Evolutionary conservation across 805 yeast species (phyloP).

Genomic region (Ogataea populi-albae): DNA sequence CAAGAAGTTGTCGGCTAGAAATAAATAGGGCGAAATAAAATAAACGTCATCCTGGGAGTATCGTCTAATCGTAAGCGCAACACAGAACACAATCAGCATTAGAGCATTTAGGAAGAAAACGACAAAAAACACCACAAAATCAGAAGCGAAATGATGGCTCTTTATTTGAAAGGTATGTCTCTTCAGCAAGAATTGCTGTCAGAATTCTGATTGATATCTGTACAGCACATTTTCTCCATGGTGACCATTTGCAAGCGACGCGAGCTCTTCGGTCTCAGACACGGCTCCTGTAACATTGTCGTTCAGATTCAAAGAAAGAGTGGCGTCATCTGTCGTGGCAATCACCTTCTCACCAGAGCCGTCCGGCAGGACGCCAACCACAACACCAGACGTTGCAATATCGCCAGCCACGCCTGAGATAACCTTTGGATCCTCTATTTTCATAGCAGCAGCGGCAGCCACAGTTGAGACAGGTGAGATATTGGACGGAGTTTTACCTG

Average conservation of each 20-base stretch:
- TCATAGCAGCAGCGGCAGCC: not conserved
- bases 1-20: too few relatives aligned
- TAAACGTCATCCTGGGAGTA: too few relatives aligned
- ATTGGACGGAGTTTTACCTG: constrained; percentile 1
- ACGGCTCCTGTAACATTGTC: constrained; percentile 32
- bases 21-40: too few relatives aligned
- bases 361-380: constrained; percentile 2
- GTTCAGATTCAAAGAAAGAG: constrained; percentile 27
- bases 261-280: constrained; percentile 33
- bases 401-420: not conserved
- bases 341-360: constrained; percentile 18
- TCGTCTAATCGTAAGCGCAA: too few relatives aligned
- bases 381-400: constrained; percentile 1
- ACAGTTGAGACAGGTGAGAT: not conserved
- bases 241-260: constrained; percentile 34
- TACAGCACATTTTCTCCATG: constrained; percentile 33
- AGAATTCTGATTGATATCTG: constrained; percentile 28
- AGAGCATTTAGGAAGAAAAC: too few relatives aligned
- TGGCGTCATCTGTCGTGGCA: constrained; percentile 31
- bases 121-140: too few relatives aligned
- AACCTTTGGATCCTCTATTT: not conserved
- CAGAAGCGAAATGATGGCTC: too few relatives aligned
- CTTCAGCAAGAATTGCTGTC: too few relatives aligned
- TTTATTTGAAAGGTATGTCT: too few relatives aligned
- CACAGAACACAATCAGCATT: too few relatives aligned